A percentile compares a stretch with the other conserved stretches of the same genome.
phyloP scores from a whole-genome alignment of 2,329 filamentous ascomycete species.

The Aspergillus nomiae region DNA sequence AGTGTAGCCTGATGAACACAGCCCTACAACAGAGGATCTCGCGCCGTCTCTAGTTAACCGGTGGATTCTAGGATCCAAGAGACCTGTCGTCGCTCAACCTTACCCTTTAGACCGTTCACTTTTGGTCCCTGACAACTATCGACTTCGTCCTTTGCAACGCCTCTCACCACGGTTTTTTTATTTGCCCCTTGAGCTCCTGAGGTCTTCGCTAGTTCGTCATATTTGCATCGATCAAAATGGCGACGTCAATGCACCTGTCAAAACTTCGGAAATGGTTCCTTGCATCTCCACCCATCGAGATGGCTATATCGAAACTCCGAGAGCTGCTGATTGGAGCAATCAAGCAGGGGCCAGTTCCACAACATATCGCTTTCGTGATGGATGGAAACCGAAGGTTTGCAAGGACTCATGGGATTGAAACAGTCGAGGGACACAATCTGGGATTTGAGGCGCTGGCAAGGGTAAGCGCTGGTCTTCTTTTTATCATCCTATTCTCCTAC shows the following conservation, averaged over 20 bases:
- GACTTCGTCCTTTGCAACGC: neutral
- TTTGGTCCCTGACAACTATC: slow-evolving; percentile 4
- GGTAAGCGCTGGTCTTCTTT: slow-evolving; percentile 52
- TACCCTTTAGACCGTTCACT: neutral
- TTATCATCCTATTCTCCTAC: slow-evolving; percentile 2
- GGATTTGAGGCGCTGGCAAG: slow-evolving; percentile 93
- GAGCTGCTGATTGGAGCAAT: slow-evolving; percentile 86
- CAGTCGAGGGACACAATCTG: slow-evolving; percentile 90
- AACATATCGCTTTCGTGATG: slow-evolving; percentile 99
- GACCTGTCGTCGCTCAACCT: neutral
- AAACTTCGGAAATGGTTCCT: slow-evolving; percentile 73
- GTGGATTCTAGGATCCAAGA: neutral
- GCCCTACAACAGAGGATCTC: slow-evolving; percentile 15
- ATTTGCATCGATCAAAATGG: slow-evolving; percentile 30
- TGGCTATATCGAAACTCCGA: slow-evolving; percentile 74
- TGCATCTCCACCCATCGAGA: slow-evolving; percentile 88
- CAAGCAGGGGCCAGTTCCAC: slow-evolving; percentile 86
- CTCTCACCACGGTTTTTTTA: neutral
- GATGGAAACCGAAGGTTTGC: slow-evolving; percentile 96
- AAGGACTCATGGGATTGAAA: slow-evolving; percentile 87
- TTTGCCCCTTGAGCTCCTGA: too few species aligned
- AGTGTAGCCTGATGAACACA: slow-evolving; percentile 34
- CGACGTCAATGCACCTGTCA: slow-evolving; percentile 60
- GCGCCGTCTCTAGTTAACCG: slow-evolving; percentile 8
- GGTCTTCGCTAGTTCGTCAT: neutral